These are phyloP conservation scores for Plenodomus tracheiphilus DNA, from an alignment of 2,329 filamentous ascomycete genomes.

Conservation along the genomic window DNA sequence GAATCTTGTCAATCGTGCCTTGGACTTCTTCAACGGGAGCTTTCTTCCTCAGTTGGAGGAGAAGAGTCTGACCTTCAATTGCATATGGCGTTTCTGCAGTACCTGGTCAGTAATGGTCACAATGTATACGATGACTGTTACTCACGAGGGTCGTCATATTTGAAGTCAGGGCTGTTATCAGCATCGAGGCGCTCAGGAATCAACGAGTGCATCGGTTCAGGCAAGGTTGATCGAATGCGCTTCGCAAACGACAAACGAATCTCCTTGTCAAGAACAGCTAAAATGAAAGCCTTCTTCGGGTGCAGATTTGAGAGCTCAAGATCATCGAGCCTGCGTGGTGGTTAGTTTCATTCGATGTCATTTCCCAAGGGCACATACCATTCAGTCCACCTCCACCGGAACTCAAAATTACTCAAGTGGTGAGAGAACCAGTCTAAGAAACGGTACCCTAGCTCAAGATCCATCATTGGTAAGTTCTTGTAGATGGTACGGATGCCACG, in stretches of 20 bases:
- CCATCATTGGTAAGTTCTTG: constrained; percentile 77
- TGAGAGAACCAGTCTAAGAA: constrained; percentile 99
- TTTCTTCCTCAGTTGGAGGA: constrained; percentile 79
- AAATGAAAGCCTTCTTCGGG: constrained; percentile 91
- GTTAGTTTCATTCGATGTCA: constrained; percentile 12
- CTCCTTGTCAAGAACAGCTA: constrained; percentile 91
- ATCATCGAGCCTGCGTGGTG: constrained; percentile 67
- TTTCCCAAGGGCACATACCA: constrained; percentile 60
- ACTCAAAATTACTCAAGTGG: constrained; percentile 97
- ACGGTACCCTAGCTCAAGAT: constrained; percentile 81
- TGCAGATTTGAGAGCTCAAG: constrained; percentile 75
- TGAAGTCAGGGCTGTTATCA: constrained; percentile 92
- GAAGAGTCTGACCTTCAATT: constrained; percentile 80
- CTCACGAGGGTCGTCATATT: constrained; percentile 77
- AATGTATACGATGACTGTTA: constrained; percentile 16
- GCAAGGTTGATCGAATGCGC: constrained; percentile 90
- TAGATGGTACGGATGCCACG: constrained; percentile 92
- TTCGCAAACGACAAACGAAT: constrained; percentile 95
- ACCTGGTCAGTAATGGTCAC: constrained; percentile 1
- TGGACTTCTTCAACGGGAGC: constrained; percentile 86
- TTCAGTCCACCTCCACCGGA: constrained; percentile 99
- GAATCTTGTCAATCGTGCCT: constrained; percentile 76
- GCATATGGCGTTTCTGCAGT: constrained; percentile 74
- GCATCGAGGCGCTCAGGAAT: constrained; percentile 89
- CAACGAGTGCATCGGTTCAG: constrained; percentile 76